Evolutionary conservation across 768 basidiomycete species (phyloP).

Genomic region (Coprinellus aureogranulatus): DNA sequence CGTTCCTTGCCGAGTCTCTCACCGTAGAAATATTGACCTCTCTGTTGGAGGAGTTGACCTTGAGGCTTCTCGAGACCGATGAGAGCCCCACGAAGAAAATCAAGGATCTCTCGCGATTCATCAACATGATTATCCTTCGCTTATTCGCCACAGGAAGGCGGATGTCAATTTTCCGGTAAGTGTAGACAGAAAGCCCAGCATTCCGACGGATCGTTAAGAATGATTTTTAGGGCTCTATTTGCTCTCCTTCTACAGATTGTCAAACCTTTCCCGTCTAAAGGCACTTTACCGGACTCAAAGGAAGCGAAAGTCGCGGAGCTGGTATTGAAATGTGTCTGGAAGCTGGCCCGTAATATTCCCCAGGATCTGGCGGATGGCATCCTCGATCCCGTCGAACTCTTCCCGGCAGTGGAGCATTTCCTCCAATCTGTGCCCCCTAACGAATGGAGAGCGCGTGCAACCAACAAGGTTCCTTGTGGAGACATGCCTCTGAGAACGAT

Average conservation of each 20-base stretch:
- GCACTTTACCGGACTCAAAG: constrained; percentile 69
- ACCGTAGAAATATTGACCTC: constrained; percentile 82
- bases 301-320: constrained; percentile 90
- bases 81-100: constrained; percentile 79
- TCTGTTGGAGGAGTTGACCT: constrained; percentile 87
- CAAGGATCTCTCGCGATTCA: constrained; percentile 91
- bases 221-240: constrained; percentile 63
- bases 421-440: constrained; percentile 90
- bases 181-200: constrained; percentile 3
- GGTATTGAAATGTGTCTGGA: constrained; percentile 96
- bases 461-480: constrained; percentile 88
- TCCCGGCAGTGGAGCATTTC: constrained; percentile 92
- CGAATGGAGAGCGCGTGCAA: constrained; percentile 91
- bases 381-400: constrained; percentile 83
- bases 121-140: constrained; percentile 97
- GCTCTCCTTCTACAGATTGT: constrained; percentile 77
- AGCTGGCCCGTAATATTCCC: constrained; percentile 90
- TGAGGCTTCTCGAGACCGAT: constrained; percentile 91
- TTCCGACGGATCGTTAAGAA: constrained; percentile 6
- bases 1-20: constrained; percentile 81
- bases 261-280: constrained; percentile 77
- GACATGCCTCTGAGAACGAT: constrained; percentile 98
- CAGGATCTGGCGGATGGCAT: constrained; percentile 80
- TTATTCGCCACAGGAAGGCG: constrained; percentile 87
- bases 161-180: constrained; percentile 89